Evolutionary conservation across 2,329 filamentous ascomycete species (phyloP).

Genomic region (Aspergillus arachidicola): DNA sequence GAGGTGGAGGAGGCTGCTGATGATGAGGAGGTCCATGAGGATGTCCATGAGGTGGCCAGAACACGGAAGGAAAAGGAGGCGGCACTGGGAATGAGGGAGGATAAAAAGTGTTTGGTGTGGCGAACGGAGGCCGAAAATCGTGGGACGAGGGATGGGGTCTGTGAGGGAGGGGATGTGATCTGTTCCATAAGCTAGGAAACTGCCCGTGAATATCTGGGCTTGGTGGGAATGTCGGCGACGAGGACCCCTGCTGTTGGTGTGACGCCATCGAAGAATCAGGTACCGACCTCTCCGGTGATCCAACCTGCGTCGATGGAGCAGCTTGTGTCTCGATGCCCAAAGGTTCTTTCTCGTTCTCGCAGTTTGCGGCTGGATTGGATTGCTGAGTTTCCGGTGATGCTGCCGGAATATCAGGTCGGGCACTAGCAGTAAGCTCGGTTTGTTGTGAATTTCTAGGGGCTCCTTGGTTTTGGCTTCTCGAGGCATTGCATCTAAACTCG

Average conservation of each 20-base stretch:
- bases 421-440: background rate
- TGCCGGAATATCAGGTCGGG: background rate
- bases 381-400: background rate
- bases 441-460: conserved; percentile 6
- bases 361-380: background rate
- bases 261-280: background rate
- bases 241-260: background rate
- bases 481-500: conserved; percentile 31
- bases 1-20: background rate
- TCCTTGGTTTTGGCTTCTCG: conserved; percentile 12
- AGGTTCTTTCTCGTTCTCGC: background rate
- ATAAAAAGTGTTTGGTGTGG: background rate
- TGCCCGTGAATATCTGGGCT: background rate
- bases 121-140: background rate
- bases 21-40: background rate
- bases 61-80: background rate
- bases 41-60: background rate
- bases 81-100: background rate
- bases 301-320: background rate
- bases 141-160: background rate
- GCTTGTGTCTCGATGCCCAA: background rate
- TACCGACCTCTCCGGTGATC: background rate
- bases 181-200: background rate
- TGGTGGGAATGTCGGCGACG: background rate
- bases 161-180: background rate